phyloP scores from a whole-genome alignment of 2,329 filamentous ascomycete species.

The Ascochyta clinopodiicola region DNA sequence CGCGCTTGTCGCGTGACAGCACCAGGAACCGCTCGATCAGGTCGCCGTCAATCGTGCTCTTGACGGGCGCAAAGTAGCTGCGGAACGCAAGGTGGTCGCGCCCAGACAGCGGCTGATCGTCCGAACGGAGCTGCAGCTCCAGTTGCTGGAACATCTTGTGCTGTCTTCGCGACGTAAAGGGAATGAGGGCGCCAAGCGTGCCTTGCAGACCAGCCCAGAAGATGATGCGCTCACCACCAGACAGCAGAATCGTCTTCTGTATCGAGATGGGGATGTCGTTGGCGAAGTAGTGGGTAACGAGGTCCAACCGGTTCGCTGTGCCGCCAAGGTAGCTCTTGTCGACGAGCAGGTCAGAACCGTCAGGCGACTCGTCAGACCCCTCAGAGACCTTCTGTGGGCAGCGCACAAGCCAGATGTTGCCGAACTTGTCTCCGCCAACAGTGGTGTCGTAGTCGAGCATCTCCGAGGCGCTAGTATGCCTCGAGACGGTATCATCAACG shows the following conservation, averaged over 20 bases:
- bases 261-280: constrained; percentile 93
- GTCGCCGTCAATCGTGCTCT: constrained; percentile 96
- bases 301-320: constrained; percentile 79
- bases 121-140: constrained; percentile 81
- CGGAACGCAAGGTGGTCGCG: constrained; percentile 96
- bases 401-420: constrained; percentile 91
- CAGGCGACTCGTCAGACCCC: constrained; percentile 89
- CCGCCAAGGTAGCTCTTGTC: constrained; percentile 90
- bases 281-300: constrained; percentile 87
- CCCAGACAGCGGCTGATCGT: constrained; percentile 83
- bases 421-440: constrained; percentile 96
- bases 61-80: constrained; percentile 94
- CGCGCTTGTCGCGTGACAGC: constrained; percentile 85
- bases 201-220: constrained; percentile 95
- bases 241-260: constrained; percentile 85
- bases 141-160: constrained; percentile 97
- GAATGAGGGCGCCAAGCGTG: constrained; percentile 90
- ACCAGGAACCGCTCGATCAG: constrained; percentile 90
- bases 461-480: constrained; percentile 88
- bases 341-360: constrained; percentile 88
- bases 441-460: constrained; percentile 99
- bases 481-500: constrained; percentile 83
- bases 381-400: constrained; percentile 85
- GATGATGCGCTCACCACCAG: constrained; percentile 88
- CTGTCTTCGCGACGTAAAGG: constrained; percentile 89